Evolutionary conservation across 2,329 filamentous ascomycete genomes (phyloP), one percentile per base, ranked within the genome.

Genomic region (Xylaria sp.): DNA sequence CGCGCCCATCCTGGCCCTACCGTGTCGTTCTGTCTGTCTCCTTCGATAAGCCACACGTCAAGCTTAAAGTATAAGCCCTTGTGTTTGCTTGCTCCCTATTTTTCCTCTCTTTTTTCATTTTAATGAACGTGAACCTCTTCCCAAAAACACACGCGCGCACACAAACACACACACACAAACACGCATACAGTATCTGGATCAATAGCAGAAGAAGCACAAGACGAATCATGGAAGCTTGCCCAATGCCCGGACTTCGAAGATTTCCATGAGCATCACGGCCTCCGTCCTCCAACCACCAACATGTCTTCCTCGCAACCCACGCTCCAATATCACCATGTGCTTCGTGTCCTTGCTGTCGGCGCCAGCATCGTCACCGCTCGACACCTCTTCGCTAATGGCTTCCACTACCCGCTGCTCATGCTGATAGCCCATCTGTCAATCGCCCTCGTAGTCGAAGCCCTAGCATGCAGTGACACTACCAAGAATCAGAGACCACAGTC

Each of bases 341-440:
- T 63, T 39, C 62, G 63, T 23, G 54, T 63, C 48, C 44, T 58
- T 16, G 50, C 63, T 2, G 48, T 65, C 34, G 58, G 59, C 13
- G 35, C 58, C 30, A 64, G 54, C 46, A 62, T 65, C 51, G 58
- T 65, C 23, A 57, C 62, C 4, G 63, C 63, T 30, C 59, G 63
- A 4, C 63, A 65, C 46, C 63, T 65, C 35, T 65, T 65, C 52
- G 58, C 56, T 0, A 51, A 59, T 51, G 57, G 62, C 46, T 65
- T 64, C 49, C 63, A 65, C 57, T 65, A 65, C 42, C 63, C 63
- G 19, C 54, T 63, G 59, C 55, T 65, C 47, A 62, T 64, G 61
- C 44, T 65, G 39, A 48, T 65, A 18, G 59, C 56, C 16, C 62
- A 65, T 42, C 54, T 61, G 7, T 55, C 62, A 4, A 54, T 62